These are phyloP conservation scores for Endocalyx cinctus DNA, from an alignment of 2,329 filamentous ascomycete genomes.

Conservation along the genomic window DNA sequence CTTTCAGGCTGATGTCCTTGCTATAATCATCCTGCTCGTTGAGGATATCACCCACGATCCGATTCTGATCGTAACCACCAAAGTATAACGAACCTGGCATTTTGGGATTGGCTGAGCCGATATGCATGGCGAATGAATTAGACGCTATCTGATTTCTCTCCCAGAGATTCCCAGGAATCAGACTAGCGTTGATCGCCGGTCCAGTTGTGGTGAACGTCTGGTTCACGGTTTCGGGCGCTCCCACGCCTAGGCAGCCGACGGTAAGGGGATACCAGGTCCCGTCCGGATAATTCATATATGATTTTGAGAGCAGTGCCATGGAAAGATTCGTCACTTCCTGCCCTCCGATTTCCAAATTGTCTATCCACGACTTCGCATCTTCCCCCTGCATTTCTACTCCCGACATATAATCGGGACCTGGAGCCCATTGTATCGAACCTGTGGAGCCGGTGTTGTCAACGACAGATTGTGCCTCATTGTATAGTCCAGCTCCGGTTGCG, in stretches of 20 bases:
- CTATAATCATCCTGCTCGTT: constrained; percentile 16
- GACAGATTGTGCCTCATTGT: constrained; percentile 21
- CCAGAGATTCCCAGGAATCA: constrained; percentile 24
- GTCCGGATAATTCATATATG: constrained; percentile 24
- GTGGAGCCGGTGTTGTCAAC: constrained; percentile 20
- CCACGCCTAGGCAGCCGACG: constrained; percentile 27
- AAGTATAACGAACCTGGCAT: constrained; percentile 33
- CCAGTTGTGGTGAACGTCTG: constrained; percentile 19
- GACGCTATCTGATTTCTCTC: constrained; percentile 24
- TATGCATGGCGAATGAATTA: constrained; percentile 38
- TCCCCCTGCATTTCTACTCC: constrained; percentile 19
- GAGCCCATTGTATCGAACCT: constrained; percentile 17
- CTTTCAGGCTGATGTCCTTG: constrained; percentile 27
- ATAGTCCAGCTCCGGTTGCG: constrained; percentile 21
- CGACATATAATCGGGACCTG: constrained; percentile 19
- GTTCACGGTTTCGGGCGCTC: constrained; percentile 21
- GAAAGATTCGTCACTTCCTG: constrained; percentile 20
- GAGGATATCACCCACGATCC: constrained; percentile 30
- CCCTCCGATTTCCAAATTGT: constrained; percentile 18
- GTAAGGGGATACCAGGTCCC: constrained; percentile 25
- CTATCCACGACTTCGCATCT: constrained; percentile 21
- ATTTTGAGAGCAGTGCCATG: constrained; percentile 19
- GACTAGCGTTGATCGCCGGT: constrained; percentile 24
- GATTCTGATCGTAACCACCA: constrained; percentile 37
- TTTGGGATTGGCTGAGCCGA: constrained; percentile 29